A percentile compares a stretch with the other conserved stretches of the same genome.
Conservation (phyloP, 306 rosid species). For the Cucurbita argyrosperma region DNA sequence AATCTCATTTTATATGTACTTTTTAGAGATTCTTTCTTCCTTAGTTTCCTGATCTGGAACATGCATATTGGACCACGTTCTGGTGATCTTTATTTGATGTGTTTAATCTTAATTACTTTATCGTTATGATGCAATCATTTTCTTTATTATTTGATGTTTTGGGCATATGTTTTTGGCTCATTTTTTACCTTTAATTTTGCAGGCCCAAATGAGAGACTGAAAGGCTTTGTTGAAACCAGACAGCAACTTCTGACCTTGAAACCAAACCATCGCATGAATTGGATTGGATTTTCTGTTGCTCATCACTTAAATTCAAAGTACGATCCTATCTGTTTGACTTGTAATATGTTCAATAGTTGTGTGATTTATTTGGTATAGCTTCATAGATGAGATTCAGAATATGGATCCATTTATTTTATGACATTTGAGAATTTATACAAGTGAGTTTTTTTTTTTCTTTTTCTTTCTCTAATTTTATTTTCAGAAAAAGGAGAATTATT, state of each 20-base stretch:
- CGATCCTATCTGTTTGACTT: slow-evolving; percentile 9
- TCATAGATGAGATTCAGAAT: background rate
- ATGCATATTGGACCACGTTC: background rate
- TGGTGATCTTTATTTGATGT: background rate
- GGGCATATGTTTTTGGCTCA: slow-evolving; percentile 4
- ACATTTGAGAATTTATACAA: background rate
- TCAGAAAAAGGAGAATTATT: background rate
- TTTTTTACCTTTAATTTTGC: slow-evolving; percentile 10
- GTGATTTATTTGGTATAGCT: background rate
- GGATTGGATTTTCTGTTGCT: slow-evolving; percentile 95
- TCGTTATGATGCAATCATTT: background rate
- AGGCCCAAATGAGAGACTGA: slow-evolving; percentile 99
- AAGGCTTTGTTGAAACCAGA: slow-evolving; percentile 96
- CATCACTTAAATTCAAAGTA: slow-evolving; percentile 91
- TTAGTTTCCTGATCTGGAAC: no score
- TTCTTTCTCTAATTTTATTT: background rate
- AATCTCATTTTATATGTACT: background rate
- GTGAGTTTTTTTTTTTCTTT: background rate
- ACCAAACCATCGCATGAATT: slow-evolving; percentile 98
- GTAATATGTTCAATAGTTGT: background rate
- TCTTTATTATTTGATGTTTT: background rate
- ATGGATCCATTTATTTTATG: background rate
- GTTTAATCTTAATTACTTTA: background rate
- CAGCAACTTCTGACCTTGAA: slow-evolving; percentile 81
- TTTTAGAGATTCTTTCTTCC: background rate